A percentile compares a stretch with the other conserved stretches of the same genome.
These are phyloP conservation scores for Penicillium daleae DNA, from an alignment of 495 filamentous ascomycete species.

Conservation along the genomic window DNA sequence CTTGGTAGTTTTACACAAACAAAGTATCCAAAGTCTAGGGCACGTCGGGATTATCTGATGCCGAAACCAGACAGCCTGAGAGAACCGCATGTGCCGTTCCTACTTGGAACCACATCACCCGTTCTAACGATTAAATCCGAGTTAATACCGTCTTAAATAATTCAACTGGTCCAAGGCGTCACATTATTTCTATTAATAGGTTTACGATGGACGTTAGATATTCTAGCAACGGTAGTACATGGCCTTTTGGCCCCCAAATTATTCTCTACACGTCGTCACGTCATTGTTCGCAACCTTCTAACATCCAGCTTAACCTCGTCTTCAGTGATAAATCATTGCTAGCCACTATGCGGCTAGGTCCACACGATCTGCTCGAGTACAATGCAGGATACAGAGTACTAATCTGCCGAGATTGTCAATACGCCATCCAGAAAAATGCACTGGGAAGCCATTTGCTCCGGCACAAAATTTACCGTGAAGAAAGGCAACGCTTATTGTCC, in stretches of 20 bases:
- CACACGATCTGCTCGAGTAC: neutral
- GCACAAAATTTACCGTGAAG: conserved; percentile 1
- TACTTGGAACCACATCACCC: neutral
- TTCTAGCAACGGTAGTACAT: neutral
- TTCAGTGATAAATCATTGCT: neutral
- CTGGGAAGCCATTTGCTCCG: neutral
- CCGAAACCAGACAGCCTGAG: neutral
- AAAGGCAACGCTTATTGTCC: neutral
- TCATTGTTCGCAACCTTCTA: neutral
- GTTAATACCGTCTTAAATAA: neutral
- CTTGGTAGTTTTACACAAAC: neutral
- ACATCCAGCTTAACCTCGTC: neutral
- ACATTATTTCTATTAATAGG: neutral
- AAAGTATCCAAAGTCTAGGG: neutral
- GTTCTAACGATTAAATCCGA: neutral
- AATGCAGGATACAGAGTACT: neutral
- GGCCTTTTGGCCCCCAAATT: neutral
- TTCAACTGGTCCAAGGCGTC: neutral
- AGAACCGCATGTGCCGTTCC: neutral
- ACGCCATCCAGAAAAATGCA: conserved; percentile 1
- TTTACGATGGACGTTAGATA: neutral
- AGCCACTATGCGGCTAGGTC: neutral
- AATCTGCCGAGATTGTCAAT: neutral
- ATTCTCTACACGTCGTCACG: neutral
- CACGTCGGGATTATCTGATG: neutral